phyloP scores from a whole-genome alignment of 495 filamentous ascomycete species.

The Viridothelium virens region DNA sequence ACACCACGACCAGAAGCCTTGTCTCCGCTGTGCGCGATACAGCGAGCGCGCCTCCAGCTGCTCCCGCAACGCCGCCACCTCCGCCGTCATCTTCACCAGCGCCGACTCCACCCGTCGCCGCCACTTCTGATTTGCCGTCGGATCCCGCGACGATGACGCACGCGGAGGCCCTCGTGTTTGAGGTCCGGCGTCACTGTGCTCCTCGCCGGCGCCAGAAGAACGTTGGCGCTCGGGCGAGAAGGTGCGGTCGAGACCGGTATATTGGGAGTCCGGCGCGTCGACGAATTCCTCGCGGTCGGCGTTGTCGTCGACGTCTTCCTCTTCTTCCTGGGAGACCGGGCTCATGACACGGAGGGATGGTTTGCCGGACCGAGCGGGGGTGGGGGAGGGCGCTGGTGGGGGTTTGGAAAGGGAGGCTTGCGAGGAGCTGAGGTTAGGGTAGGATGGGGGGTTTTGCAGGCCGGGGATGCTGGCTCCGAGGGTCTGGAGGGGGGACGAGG shows the following conservation, averaged over 20 bases:
- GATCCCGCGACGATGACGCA: conserved; percentile 22
- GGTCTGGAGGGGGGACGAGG: conserved; percentile 39
- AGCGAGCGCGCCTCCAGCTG: conserved; percentile 67
- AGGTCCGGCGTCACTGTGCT: conserved; percentile 14
- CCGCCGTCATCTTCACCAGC: conserved; percentile 81
- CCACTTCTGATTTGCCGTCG: conserved; percentile 49
- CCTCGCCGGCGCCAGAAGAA: background rate
- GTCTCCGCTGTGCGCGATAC: conserved; percentile 39
- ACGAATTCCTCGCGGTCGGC: conserved; percentile 36
- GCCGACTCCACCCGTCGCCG: conserved; percentile 76
- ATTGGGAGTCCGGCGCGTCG: conserved; percentile 37
- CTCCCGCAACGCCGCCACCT: conserved; percentile 88
- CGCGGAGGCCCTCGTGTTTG: conserved; percentile 11
- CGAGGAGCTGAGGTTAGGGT: conserved; percentile 11
- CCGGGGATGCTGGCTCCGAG: conserved; percentile 20
- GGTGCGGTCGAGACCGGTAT: conserved; percentile 24
- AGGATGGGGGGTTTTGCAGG: conserved; percentile 22
- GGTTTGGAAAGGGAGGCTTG: conserved; percentile 10
- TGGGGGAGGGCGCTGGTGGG: background rate
- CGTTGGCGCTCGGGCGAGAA: background rate
- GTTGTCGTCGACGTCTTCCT: conserved; percentile 35
- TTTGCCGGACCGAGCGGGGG: conserved; percentile 16
- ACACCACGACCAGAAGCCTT: conserved; percentile 58
- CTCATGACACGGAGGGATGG: conserved; percentile 57
- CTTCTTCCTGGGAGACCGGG: conserved; percentile 71